Evolutionary conservation across 768 basidiomycete species (phyloP), one percentile per base, ranked within the genome.

Genomic region (Ramaria sp.): DNA sequence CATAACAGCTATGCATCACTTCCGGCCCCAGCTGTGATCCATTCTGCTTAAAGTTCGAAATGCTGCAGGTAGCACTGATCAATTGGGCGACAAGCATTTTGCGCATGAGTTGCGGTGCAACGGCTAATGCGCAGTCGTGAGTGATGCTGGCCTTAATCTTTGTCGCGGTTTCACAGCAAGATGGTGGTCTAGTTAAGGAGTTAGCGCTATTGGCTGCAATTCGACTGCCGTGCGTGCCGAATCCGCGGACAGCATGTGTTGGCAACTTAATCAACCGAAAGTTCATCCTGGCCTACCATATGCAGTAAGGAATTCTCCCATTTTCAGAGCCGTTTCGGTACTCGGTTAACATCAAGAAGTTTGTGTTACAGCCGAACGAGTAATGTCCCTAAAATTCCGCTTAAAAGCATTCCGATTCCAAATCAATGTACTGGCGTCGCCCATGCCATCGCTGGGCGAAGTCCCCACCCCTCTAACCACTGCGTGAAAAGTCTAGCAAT

Each of bases 401-500:
- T 41, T 3, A 3, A 41, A 41, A 41, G 39, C 39, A 41, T 41
- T 9, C 2, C 13, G n/a, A n/a, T n/a, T n/a, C n/a, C n/a, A n/a
- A n/a, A 41, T 47, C 46, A 30, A 1, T 47, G 46, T 11, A 22
- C 46, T 30, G 46, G 46, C 22, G 65, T 63, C 22, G 62, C 56
- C 65, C 65, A 66, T 2, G 42, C 33, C n/a, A 50, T 58, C 61
- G 59, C 46, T 0, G 70, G 69, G 12, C 63, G 63, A 50, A 79
- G 64, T 0, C 79, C 78, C 75, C 77, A 80, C 12, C 71, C 65
- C 59, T 72, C 63, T 46, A 80, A 63, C 76, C 75, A 80, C 1
- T 63, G 59, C 51, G 70, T 67, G 60, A 82, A 78, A 50, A 74
- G 62, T 2, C 68, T 65, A 0, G 79, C 76, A 57, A 81, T 77